These are phyloP conservation scores for Trichoderma parareesei DNA, from an alignment of 495 filamentous ascomycete species.

Conservation along the genomic window DNA sequence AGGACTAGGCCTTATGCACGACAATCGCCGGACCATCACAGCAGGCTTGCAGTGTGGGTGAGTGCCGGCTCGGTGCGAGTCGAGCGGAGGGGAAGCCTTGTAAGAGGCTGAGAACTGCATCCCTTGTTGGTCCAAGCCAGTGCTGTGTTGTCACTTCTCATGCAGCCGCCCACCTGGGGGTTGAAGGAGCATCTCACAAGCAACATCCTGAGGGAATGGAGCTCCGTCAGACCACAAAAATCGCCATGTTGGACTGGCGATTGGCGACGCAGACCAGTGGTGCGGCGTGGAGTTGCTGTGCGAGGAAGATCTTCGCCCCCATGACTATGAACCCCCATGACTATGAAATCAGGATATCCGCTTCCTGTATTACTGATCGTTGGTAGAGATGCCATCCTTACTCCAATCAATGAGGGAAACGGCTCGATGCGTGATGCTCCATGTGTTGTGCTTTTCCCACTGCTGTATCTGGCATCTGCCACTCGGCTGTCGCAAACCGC, in stretches of 20 bases:
- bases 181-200: neutral
- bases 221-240: neutral
- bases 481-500: too few species aligned
- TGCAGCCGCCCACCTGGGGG: neutral
- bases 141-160: neutral
- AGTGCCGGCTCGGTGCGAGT: neutral
- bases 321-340: neutral
- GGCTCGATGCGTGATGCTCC: too few species aligned
- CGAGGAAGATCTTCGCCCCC: neutral
- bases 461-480: too few species aligned
- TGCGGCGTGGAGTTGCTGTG: neutral
- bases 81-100: neutral
- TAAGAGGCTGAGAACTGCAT: neutral
- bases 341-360: neutral
- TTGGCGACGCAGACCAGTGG: neutral
- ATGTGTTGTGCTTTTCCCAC: too few species aligned
- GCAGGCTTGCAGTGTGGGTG: neutral
- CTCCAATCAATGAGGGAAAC: too few species aligned
- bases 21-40: neutral
- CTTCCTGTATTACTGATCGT: neutral
- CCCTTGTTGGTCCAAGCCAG: neutral
- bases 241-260: neutral
- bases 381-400: too few species aligned
- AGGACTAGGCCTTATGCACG: neutral
- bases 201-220: neutral